Evolutionary conservation across 495 filamentous ascomycete species (phyloP), one percentile per base, ranked within the genome.

Genomic region (Bryoglossum gracile): DNA sequence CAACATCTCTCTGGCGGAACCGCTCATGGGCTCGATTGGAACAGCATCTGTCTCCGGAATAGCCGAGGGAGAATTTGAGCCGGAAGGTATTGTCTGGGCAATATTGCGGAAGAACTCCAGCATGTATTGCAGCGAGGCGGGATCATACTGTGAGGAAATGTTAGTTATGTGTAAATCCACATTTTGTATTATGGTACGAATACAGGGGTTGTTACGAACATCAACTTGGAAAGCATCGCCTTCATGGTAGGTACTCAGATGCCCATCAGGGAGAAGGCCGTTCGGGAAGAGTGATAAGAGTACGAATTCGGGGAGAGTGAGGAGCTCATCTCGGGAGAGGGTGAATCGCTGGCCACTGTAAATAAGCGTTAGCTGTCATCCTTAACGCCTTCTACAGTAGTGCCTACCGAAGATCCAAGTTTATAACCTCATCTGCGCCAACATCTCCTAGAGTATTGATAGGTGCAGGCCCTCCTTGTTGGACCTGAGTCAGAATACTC

Each of bases 241-340:
- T 60, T 96, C 92, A 25, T 74, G 64, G 63, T 90, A 95, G 30
- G 86, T 85, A 56, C 87, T 91, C 78, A 94, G 87, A 58, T 97
- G 91, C 8, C 91, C 91, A 65, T 99, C 94, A 1, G 92, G 94
- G 44, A 99, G 89, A 19, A 99, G 81, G 13, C 92, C 92, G 63
- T 98, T 98, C 6, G 92, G 92, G 57, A 98, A 98, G 13, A 98
- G 75, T n/a, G 92, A 97, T 11, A 98, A 74, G n/a, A 98, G 78
- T 14, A 98, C 92, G 52, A 98, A 98, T 69, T 98, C 92, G 38
- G 92, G 92, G 32, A 98, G 73, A 2, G 92, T 98, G 42, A 98
- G 72, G 32, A 98, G 76, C 63, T 98, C 92, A 59, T 98, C 92
- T 57, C 94, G 75, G 21, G 94, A 97, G 18, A 98, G 76, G 19